phyloP scores from a whole-genome alignment of 2,329 filamentous ascomycete species.

The Hymenoscyphus repandus region DNA sequence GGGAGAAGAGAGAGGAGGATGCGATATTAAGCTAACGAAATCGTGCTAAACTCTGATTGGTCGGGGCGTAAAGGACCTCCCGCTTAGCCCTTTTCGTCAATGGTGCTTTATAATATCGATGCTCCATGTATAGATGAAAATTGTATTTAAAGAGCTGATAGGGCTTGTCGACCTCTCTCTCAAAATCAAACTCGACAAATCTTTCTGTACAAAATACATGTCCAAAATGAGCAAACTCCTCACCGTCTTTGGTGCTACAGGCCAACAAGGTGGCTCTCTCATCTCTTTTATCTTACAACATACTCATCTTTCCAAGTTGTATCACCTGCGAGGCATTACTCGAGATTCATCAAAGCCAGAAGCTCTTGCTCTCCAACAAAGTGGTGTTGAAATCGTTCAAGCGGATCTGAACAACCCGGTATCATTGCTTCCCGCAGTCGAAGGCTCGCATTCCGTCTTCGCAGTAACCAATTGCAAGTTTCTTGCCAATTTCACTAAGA shows the following conservation, averaged over 20 bases:
- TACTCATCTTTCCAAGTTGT: slow-evolving; percentile 39
- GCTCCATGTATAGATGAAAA: too few species aligned
- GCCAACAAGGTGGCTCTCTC: slow-evolving; percentile 46
- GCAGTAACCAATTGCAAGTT: slow-evolving; percentile 10
- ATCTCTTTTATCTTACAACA: slow-evolving; percentile 41
- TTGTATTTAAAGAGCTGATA: too few species aligned
- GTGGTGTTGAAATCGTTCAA: slow-evolving; percentile 32
- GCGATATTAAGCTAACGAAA: too few species aligned
- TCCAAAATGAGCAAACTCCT: slow-evolving; percentile 31
- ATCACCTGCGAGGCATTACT: slow-evolving; percentile 44
- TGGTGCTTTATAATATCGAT: too few species aligned
- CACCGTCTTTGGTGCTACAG: slow-evolving; percentile 47
- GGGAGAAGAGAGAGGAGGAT: too few species aligned
- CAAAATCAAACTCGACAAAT: too few species aligned
- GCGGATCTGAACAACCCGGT: slow-evolving; percentile 35
- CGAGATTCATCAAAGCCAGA: slow-evolving; percentile 38
- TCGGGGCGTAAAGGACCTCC: too few species aligned
- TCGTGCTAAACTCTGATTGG: too few species aligned
- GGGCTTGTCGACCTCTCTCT: too few species aligned
- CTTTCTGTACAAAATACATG: neutral
- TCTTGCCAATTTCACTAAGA: slow-evolving; percentile 30
- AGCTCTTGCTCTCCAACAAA: slow-evolving; percentile 34
- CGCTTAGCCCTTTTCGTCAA: too few species aligned
- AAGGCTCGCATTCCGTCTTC: slow-evolving; percentile 43
- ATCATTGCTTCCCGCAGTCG: slow-evolving; percentile 38